Base-by-base conservation (phyloP, 768 basidiomycete genomes). In the Mycena albidolilacea region DNA sequence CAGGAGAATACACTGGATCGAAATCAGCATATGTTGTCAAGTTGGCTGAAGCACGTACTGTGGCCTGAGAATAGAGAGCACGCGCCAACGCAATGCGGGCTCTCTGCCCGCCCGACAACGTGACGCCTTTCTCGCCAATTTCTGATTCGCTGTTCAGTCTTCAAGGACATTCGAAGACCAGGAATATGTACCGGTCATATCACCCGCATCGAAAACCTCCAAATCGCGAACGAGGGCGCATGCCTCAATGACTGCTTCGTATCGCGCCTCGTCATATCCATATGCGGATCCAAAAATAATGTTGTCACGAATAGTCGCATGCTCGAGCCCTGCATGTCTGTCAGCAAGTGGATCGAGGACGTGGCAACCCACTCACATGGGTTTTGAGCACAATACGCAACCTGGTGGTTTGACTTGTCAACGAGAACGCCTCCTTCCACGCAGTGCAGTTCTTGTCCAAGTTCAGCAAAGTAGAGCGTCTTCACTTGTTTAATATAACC, bases 81-180 rank as follows among this genome's bases (percentile, higher is more conserved):
- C 95, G 85, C 4, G 96, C 96, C 19, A 96, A 85, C 5, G 92
- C 92, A 44, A 95, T 86, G 15, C 94, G 86, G 9, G 93, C 93
- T 59, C 92, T 83, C 78, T 94, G 92, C 1, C 93, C 93, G 3
- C 93, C 92, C 11, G 90, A 91, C n/a, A 92, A 79, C 0, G 91
- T 92, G 43, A 93, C 91, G 2, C 94, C 95, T 76, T 93, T 93
- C 79, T 96, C 95, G 59, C 94, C 94, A 66, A 95, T 92, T 79
- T 94, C 92, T 88, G 62, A 23, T 52, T 12, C 21, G 11, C 52
- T 9, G 37, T 15, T 19, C 35, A 52, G 19, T 64, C 6, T 19
- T 43, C 14, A 63, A 37, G 4, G 17, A 50, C 1, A 11, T 12
- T n/a, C 38, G 38, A n/a, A 37, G 71, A 14, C 30, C 23, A 68